These are phyloP conservation scores for Elaeis oleifera DNA, from an alignment of 202 grass and related monocot species.

Conservation along the genomic window DNA sequence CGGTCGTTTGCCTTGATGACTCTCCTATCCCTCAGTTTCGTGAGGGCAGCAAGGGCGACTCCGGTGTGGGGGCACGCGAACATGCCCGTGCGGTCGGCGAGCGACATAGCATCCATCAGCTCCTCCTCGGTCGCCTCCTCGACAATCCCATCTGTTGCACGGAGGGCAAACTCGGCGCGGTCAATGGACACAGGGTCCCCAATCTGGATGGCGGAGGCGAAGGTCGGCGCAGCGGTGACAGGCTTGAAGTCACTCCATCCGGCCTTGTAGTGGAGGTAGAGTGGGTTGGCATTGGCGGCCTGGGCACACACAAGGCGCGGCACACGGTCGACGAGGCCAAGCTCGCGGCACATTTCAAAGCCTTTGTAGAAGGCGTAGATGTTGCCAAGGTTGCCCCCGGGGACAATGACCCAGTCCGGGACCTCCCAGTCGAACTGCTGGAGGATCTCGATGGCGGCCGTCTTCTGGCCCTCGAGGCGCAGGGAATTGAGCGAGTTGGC, in stretches of 20 bases:
- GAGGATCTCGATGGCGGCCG: conserved; percentile 68
- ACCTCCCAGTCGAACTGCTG: conserved; percentile 94
- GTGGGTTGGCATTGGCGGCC: conserved; percentile 68
- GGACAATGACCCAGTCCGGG: conserved; percentile 79
- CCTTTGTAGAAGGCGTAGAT: conserved; percentile 96
- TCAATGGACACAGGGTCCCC: conserved; percentile 78
- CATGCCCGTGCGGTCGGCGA: conserved; percentile 81
- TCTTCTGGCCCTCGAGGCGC: conserved; percentile 80
- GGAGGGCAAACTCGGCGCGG: conserved; percentile 50
- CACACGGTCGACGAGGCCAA: conserved; percentile 59
- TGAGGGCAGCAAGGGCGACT: conserved; percentile 75
- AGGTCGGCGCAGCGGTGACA: conserved; percentile 58
- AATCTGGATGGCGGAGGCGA: conserved; percentile 77
- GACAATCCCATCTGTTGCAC: conserved; percentile 67
- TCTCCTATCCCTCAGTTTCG: conserved; percentile 52
- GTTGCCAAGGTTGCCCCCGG: conserved; percentile 80
- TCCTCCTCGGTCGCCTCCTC: conserved; percentile 91
- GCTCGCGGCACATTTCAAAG: conserved; percentile 73
- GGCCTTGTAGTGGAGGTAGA: conserved; percentile 73
- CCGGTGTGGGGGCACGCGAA: conserved; percentile 86
- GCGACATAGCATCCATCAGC: conserved; percentile 73
- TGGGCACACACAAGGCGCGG: conserved; percentile 79
- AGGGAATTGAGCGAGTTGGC: conserved; percentile 80
- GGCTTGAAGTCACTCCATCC: conserved; percentile 60
- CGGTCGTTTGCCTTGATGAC: conserved; percentile 65